A percentile compares a stretch with the other conserved stretches of the same genome.
Evolutionary conservation across 192 early-diverging fungal species (phyloP).

Genomic region (Pecoramyces ruminantium): DNA sequence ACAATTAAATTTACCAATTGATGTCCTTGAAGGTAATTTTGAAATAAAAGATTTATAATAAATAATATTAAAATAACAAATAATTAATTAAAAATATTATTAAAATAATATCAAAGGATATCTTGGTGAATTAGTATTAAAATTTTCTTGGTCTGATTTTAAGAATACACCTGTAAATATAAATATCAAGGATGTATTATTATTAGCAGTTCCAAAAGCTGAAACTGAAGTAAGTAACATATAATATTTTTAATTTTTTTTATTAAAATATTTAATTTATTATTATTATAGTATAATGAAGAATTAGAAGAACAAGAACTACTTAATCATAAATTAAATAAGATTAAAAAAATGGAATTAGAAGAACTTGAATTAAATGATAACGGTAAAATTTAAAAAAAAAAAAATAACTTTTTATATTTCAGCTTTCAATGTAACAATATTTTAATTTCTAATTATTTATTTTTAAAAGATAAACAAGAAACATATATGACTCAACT

Average conservation of each 20-base stretch:
- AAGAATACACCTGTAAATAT: slow-evolving; percentile 85
- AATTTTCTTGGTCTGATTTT: slow-evolving; percentile 94
- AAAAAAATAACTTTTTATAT: slow-evolving; percentile 1
- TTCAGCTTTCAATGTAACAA: no score
- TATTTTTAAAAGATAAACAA: slow-evolving; percentile 4
- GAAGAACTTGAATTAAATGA: slow-evolving; percentile 60
- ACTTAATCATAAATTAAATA: slow-evolving; percentile 39
- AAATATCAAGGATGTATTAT: slow-evolving; percentile 70
- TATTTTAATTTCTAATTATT: neutral
- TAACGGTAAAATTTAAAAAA: slow-evolving; percentile 42
- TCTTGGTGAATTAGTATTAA: slow-evolving; percentile 77
- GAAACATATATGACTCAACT: slow-evolving; percentile 78
- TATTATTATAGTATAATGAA: slow-evolving; percentile 62
- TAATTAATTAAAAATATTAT: no score
- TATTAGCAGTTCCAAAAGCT: slow-evolving; percentile 67
- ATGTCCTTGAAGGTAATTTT: slow-evolving; percentile 64
- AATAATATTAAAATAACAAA: no score
- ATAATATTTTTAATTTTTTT: neutral
- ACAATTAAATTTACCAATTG: slow-evolving; percentile 85
- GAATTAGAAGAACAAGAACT: slow-evolving; percentile 61
- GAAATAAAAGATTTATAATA: no score
- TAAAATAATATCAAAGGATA: slow-evolving; percentile 42
- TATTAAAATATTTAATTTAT: neutral
- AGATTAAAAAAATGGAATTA: slow-evolving; percentile 67
- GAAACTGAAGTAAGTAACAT: slow-evolving; percentile 29